These are phyloP conservation scores for Cercospora brassicicola DNA, from an alignment of 2,329 filamentous ascomycete genomes.

Conservation along the genomic window DNA sequence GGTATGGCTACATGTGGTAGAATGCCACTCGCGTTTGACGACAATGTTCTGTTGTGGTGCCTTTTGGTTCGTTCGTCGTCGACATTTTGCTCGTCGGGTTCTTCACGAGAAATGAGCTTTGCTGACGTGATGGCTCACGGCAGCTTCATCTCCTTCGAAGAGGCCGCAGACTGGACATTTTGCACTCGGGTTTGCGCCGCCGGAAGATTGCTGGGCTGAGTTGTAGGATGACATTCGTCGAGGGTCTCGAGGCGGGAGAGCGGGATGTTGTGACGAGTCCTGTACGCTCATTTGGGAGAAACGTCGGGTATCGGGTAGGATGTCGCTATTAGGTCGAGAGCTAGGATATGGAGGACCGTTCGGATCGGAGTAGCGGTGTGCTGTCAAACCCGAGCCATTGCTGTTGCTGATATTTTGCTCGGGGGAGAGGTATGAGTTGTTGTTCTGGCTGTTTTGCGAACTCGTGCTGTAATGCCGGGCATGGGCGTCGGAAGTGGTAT, in stretches of 20 bases:
- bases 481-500: slow-evolving; percentile 10
- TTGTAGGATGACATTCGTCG: background rate
- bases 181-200: background rate
- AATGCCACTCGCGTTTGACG: background rate
- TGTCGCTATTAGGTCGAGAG: slow-evolving; percentile 18
- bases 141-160: slow-evolving; percentile 40
- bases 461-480: slow-evolving; percentile 3
- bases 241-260: slow-evolving; percentile 6
- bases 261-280: slow-evolving; percentile 12
- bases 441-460: slow-evolving; percentile 2
- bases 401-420: background rate
- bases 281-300: slow-evolving; percentile 24
- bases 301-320: slow-evolving; percentile 29
- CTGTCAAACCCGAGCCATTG: slow-evolving; percentile 1
- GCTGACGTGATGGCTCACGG: slow-evolving; percentile 38
- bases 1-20: background rate
- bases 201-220: background rate
- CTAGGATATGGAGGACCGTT: slow-evolving; percentile 18
- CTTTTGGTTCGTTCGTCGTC: background rate
- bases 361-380: slow-evolving; percentile 14
- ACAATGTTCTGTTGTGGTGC: background rate
- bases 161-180: slow-evolving; percentile 38
- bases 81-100: too few species aligned
- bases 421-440: background rate
- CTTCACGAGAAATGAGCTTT: slow-evolving; percentile 30